Base-by-base conservation (phyloP, 345 rosid species). In the Salix suchowensis region DNA sequence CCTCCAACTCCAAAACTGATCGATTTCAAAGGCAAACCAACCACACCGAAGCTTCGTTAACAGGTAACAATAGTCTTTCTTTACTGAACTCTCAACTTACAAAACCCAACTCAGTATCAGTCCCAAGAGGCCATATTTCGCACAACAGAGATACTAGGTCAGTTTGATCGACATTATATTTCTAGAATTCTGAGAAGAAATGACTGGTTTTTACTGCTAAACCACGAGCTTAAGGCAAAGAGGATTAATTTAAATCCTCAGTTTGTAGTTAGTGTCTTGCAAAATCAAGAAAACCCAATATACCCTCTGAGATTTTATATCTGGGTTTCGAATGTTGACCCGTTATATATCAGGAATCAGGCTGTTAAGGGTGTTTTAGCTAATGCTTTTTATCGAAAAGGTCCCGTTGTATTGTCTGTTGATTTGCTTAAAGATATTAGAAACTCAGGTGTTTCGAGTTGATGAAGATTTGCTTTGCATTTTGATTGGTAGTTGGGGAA, bases 401-500 rank as follows among this genome's bases (percentile, higher is more conserved):
- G 98, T 28, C 98, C 98, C 50, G 81, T 93, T 46, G 78, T 95
- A 65, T 78, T 95, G 54, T 91, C 97, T 28, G 76, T 74, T 84
- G 96, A 93, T 70, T 65, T 93, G 82, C 85, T 95, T 61, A 71
- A 78, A 73, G 96, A 95, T 79, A 78, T 95, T 78, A 73, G 83
- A 65, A 78, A 81, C 55, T 90, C 94, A 1, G 94, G 94, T 55
- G n/a, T 87, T 69, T 78, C 54, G 74, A 50, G 83, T 95, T 13
- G 84, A 73, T 26, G 98, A 93, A 16, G 93, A 93, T 26, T 82
- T 95, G 88, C 83, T 95, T 68, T 88, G 92, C 67, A 71, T 90
- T 86, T 79, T 93, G 86, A 85, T 95, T 70, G 91, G 97, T 48
- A 89, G 94, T 78, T 95, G 98, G 98, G 98, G 98, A 7, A 91